Conservation (phyloP, 257 asterid genomes). For the Ligustrum vulgare region DNA sequence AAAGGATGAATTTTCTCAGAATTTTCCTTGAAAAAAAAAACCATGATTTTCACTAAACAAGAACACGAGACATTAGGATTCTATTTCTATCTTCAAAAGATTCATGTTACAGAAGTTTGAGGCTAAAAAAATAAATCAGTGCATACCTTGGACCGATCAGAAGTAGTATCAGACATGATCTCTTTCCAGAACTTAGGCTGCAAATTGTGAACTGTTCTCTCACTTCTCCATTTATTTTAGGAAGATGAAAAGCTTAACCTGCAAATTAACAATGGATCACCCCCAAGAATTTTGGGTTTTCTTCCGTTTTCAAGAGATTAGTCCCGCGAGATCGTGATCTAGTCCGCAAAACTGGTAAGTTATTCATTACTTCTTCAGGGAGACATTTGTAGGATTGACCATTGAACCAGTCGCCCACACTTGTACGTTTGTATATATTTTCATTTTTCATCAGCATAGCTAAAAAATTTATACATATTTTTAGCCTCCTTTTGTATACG, state of each 20-base stretch:
- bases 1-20: not conserved
- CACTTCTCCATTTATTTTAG: slow-evolving; percentile 4
- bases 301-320: too few relatives aligned
- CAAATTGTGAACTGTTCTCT: not conserved
- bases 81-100: not conserved
- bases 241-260: slow-evolving; percentile 22
- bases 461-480: too few relatives aligned
- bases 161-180: slow-evolving; percentile 45
- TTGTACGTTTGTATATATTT: not conserved
- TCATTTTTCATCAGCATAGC: not conserved
- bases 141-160: slow-evolving; percentile 54
- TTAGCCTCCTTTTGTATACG: too few relatives aligned
- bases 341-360: too few relatives aligned
- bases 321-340: too few relatives aligned
- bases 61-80: not conserved
- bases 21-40: not conserved
- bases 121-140: not conserved
- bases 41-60: not conserved
- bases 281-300: too few relatives aligned
- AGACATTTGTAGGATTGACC: slow-evolving; percentile 12
- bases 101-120: not conserved
- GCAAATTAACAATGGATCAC: not conserved
- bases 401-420: slow-evolving; percentile 38
- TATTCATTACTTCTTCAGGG: too few relatives aligned
- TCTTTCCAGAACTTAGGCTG: slow-evolving; percentile 11